Conservation (phyloP, 441 rosid genomes). For the Arabidopsis hybrid region DNA sequence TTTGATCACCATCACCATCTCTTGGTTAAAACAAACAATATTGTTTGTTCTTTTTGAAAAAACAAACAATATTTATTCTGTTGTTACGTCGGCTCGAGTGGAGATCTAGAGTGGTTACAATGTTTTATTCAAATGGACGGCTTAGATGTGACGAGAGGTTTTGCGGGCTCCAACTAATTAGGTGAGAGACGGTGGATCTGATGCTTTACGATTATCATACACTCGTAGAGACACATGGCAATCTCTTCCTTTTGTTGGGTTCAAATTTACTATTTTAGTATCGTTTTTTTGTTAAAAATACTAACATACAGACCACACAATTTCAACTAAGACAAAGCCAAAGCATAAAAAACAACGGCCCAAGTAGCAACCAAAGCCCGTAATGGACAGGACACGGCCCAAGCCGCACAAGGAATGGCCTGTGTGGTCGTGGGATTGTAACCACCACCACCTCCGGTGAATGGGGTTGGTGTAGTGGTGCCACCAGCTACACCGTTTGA, state of each 20-base stretch:
- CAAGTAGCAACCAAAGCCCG: slow-evolving; percentile 31
- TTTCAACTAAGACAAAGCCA: slow-evolving; percentile 25
- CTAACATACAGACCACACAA: slow-evolving; percentile 5
- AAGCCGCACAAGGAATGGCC: slow-evolving; percentile 39
- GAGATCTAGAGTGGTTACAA: slow-evolving; percentile 33
- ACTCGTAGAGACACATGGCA: slow-evolving; percentile 22
- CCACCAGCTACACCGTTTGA: slow-evolving; percentile 38
- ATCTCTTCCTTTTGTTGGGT: background rate
- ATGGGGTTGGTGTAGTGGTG: slow-evolving; percentile 33
- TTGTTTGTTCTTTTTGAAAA: background rate
- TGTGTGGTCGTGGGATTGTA: slow-evolving; percentile 40
- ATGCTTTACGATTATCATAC: slow-evolving; percentile 24
- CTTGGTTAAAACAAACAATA: slow-evolving; percentile 21
- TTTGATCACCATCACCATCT: background rate
- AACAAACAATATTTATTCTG: slow-evolving; percentile 25
- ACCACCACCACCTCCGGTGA: slow-evolving; percentile 28
- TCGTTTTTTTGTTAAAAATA: background rate
- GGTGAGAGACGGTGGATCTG: slow-evolving; percentile 26
- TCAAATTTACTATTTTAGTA: background rate
- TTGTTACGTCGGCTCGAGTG: slow-evolving; percentile 30
- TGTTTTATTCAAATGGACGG: slow-evolving; percentile 35
- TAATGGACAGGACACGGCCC: slow-evolving; percentile 29
- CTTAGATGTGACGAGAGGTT: slow-evolving; percentile 31
- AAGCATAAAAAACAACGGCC: slow-evolving; percentile 23
- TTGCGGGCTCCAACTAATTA: slow-evolving; percentile 31